A percentile compares a stretch with the other conserved stretches of the same genome.
Evolutionary conservation across 441 rosid species (phyloP).

Genomic region (Arabidopsis lyrata): DNA sequence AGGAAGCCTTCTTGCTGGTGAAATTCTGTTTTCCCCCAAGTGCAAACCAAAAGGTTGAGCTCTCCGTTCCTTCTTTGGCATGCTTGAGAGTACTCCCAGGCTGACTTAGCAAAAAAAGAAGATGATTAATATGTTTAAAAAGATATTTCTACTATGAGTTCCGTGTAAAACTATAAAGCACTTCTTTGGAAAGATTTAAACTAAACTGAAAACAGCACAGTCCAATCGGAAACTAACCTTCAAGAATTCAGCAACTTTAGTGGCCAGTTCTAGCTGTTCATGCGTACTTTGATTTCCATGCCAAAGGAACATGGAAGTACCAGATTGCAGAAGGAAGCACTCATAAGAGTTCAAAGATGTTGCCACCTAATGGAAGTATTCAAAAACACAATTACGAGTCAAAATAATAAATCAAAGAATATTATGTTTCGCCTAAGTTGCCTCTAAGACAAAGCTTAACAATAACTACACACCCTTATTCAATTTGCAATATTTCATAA

Average conservation of each 20-base stretch:
- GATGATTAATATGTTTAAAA: conserved; percentile 11
- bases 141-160: background rate
- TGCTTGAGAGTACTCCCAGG: conserved; percentile 87
- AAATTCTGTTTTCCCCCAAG: conserved; percentile 97
- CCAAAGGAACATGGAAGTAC: conserved; percentile 89
- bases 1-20: conserved; percentile 71
- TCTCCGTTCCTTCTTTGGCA: conserved; percentile 99
- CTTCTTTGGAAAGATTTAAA: background rate
- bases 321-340: conserved; percentile 98
- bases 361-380: conserved; percentile 68
- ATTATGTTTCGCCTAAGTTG: background rate
- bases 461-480: conserved; percentile 1
- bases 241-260: conserved; percentile 85
- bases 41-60: conserved; percentile 94
- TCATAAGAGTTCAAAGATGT: conserved; percentile 84
- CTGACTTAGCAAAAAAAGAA: conserved; percentile 53
- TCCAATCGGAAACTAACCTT: conserved; percentile 57
- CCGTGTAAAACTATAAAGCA: conserved; percentile 18
- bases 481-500: conserved; percentile 2
- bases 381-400: background rate
- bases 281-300: conserved; percentile 92
- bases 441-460: background rate
- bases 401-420: conserved; percentile 20
- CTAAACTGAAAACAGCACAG: conserved; percentile 8
- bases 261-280: conserved; percentile 88